A percentile compares a stretch with the other conserved stretches of the same genome.
These are phyloP conservation scores for Botrytis pseudocinerea DNA, from an alignment of 2,329 filamentous ascomycete genomes.

Conservation along the genomic window DNA sequence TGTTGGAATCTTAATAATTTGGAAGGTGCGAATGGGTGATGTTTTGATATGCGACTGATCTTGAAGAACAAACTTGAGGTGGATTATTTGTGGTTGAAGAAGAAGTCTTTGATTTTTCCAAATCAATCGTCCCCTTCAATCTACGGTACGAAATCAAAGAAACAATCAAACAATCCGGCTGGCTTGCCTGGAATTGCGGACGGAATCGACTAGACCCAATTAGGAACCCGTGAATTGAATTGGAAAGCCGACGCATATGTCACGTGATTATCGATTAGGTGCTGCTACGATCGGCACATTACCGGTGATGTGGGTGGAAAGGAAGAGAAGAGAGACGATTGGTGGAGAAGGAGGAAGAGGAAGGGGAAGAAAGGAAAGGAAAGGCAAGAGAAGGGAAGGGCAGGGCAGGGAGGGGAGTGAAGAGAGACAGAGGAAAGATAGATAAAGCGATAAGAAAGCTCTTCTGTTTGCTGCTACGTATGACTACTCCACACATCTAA, in stretches of 20 bases:
- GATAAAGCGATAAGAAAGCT: background rate
- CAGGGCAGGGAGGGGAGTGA: background rate
- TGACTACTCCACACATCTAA: background rate
- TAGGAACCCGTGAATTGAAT: background rate
- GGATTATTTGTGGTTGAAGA: conserved; percentile 8
- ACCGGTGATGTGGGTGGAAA: background rate
- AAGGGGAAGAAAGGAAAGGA: background rate
- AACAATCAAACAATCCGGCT: conserved; percentile 20
- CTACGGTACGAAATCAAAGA: conserved; percentile 22
- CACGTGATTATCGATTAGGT: background rate
- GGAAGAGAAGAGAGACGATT: background rate
- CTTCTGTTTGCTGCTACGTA: background rate
- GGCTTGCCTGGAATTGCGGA: conserved; percentile 13
- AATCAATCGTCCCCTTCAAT: background rate
- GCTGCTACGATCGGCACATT: background rate
- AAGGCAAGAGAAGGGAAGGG: no score
- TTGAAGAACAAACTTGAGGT: background rate
- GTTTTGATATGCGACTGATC: conserved; percentile 10
- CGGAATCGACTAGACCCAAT: background rate
- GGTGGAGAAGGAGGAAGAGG: background rate
- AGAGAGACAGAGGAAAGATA: background rate
- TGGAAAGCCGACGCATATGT: background rate
- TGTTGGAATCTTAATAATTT: conserved; percentile 13
- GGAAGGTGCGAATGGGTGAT: background rate
- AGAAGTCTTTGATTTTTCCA: background rate